Conservation (phyloP, 768 basidiomycete genomes). For the Boletus sp. region DNA sequence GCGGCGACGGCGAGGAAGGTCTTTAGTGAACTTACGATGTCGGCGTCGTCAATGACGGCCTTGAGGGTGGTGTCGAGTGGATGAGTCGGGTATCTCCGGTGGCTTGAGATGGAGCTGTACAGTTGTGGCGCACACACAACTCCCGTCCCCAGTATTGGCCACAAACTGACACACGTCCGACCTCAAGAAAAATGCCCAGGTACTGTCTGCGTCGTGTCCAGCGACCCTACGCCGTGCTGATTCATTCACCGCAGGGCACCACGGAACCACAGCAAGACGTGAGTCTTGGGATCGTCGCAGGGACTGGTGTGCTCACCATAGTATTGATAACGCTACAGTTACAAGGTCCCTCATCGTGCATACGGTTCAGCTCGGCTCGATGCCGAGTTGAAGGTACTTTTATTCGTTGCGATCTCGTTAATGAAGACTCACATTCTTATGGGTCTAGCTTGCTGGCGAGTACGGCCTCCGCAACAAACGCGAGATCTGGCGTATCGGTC, state of each 20-base stretch:
- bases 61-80: constrained; percentile 34
- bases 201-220: constrained; percentile 38
- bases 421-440: constrained; percentile 1
- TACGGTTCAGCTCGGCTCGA: constrained; percentile 98
- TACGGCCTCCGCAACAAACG: constrained; percentile 99
- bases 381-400: constrained; percentile 91
- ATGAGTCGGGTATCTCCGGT: constrained; percentile 56
- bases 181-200: constrained; percentile 84
- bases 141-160: constrained; percentile 40
- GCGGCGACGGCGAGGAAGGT: constrained; percentile 13
- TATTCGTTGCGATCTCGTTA: neutral
- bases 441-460: constrained; percentile 89
- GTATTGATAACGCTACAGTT: constrained; percentile 64
- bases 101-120: constrained; percentile 60
- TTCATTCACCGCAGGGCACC: constrained; percentile 60
- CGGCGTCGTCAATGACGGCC: constrained; percentile 49
- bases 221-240: constrained; percentile 24
- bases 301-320: constrained; percentile 58
- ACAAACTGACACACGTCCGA: constrained; percentile 29
- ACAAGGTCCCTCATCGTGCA: constrained; percentile 98
- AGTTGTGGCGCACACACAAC: constrained; percentile 49
- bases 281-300: constrained; percentile 77
- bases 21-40: constrained; percentile 39
- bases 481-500: constrained; percentile 99
- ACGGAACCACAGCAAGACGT: constrained; percentile 93